phyloP scores from a whole-genome alignment of 305 asterid genomes.

The Andrographis paniculata region DNA sequence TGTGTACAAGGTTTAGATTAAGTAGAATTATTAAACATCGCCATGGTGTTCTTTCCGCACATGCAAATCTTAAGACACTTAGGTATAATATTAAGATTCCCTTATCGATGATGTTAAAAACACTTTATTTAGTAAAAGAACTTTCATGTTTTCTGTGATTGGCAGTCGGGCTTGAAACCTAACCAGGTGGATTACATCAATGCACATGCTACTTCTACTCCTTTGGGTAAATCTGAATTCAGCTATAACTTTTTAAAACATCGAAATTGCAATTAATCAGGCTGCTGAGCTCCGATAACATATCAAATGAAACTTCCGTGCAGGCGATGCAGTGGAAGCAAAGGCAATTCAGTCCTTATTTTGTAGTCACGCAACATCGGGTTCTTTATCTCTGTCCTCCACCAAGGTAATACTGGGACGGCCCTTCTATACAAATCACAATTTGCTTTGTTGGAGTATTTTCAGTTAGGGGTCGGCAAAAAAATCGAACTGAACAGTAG shows the following conservation, averaged over 20 bases:
- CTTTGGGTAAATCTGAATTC: constrained; percentile 60
- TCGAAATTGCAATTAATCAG: constrained; percentile 1
- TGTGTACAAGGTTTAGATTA: no score
- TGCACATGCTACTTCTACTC: constrained; percentile 97
- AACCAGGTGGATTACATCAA: constrained; percentile 86
- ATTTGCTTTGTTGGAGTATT: neutral
- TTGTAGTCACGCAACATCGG: constrained; percentile 59
- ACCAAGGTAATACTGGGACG: constrained; percentile 54
- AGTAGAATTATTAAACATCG: no score
- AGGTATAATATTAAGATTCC: no score
- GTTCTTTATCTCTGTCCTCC: constrained; percentile 72
- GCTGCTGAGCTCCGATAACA: constrained; percentile 13
- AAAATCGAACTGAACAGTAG: no score
- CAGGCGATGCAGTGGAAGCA: constrained; percentile 92
- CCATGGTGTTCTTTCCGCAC: no score
- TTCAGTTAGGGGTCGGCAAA: no score
- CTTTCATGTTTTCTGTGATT: constrained; percentile 17
- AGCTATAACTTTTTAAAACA: constrained; percentile 10
- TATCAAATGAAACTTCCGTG: constrained; percentile 17
- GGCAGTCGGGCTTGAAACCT: constrained; percentile 80
- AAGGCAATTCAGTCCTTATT: constrained; percentile 70
- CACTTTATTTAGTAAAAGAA: neutral
- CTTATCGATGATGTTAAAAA: neutral
- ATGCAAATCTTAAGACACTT: no score
- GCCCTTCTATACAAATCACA: neutral